Evolutionary conservation across 1,284 basidiomycete genomes (phyloP), one percentile per base, ranked within the genome.

Genomic region (Cystobasidium pallidum): DNA sequence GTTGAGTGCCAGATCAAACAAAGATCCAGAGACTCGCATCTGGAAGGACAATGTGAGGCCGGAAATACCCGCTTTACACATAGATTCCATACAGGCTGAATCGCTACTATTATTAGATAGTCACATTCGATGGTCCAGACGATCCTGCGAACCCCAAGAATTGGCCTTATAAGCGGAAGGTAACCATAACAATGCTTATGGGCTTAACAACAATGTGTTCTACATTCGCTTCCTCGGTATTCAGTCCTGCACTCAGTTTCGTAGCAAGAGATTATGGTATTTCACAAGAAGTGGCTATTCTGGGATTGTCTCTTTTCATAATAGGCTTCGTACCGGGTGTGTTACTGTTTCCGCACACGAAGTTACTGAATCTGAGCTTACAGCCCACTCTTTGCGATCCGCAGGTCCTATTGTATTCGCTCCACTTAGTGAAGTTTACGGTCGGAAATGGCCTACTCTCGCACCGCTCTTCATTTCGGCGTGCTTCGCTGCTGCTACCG

Each of bases 211-310:
- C 75, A 7, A 43, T 75, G 66, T 73, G 70, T 67, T 85, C 84
- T 8, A 87, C 88, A 0, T 83, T 88, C 2, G 86, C 88, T 0
- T 88, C 88, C 2, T 85, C 87, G n/a, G 89, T 90, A 86, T 83
- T 89, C 36, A 87, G 89, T 0, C 88, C 89, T 0, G 88, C 88
- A 0, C 82, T 84, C 2, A 76, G 76, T 0, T 83, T 86, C 58
- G 76, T 91, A 7, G 86, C 87, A 0, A 65, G 75, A 15, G 80
- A 88, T 26, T 87, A 89, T 75, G 84, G 85, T 0, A 84, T 91
- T 19, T 86, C 84, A 2, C 86, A 78, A 0, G 85, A 83, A 2
- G 74, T 88, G 1, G 82, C 86, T 17, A 87, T 87, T 0, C 83
- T 91, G 34, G 74, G 70, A 15, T 67, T 67, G 6, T 59, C 70